Base-by-base conservation (phyloP, 768 basidiomycete species). In the Trametopsis cervina region DNA sequence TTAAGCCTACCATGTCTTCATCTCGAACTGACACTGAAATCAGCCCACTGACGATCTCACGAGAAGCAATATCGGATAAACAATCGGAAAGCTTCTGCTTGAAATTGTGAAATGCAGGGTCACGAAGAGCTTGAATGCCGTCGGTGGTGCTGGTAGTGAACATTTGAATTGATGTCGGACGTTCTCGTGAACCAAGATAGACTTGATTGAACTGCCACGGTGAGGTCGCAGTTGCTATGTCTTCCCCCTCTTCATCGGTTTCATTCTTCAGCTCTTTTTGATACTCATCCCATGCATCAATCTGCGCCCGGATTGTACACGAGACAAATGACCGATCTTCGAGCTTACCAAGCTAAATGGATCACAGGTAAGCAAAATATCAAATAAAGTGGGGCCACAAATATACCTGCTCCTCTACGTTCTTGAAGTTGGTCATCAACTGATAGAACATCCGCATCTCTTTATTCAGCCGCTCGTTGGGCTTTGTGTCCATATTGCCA, bases 401-500 rank as follows among this genome's bases (percentile, higher is more conserved):
- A 25, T 43, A 24, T 39, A 54, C 53, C 45, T 54, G 53, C 17
- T 23, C 35, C 4, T 2, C 48, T 2, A 52, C 40, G 40, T 51
- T 27, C 44, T 52, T 47, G 29, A 26, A 35, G 24, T 52, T 52
- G 11, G 40, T 47, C 11, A n/a, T 10, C 6, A 5, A 2, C 10
- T 38, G 25, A 22, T 52, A 54, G 2, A 44, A 15, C 20, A 47
- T 25, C 45, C 54, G 54, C 3, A 51, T 9, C 6, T 23, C 33
- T 9, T 45, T 41, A 48, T 57, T 53, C 1, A 36, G 2, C 23
- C 50, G 44, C 42, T 57, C 53, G 25, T 40, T 46, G 1, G 45
- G 47, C 42, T 57, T 57, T 6, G 53, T 54, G 39, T 49, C 47
- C 41, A 23, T 47, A 20, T 52, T 50, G 4, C 43, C 40, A 1